Conservation (phyloP, 345 rosid species). For the Cardamine resedifolia region DNA sequence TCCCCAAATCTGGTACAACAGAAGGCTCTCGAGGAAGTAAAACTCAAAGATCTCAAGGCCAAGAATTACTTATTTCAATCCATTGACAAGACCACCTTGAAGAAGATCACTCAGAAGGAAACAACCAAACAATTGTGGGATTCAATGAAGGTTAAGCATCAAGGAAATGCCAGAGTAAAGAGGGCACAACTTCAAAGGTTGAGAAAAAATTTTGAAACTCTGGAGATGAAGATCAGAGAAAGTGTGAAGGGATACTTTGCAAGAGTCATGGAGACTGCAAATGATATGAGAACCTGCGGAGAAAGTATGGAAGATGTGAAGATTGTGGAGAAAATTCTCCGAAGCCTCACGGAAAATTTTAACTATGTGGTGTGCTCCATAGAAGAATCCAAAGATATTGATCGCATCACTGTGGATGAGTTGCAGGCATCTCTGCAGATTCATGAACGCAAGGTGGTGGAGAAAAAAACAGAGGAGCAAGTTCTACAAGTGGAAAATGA, state of each 20-base stretch:
- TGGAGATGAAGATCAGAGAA: background rate
- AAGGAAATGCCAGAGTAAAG: background rate
- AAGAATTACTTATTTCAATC: background rate
- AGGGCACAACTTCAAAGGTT: no score
- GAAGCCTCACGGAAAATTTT: background rate
- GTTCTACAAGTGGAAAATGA: background rate
- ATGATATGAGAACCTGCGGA: background rate
- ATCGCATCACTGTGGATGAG: background rate
- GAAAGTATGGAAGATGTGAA: background rate
- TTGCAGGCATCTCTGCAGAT: background rate
- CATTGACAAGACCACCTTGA: background rate
- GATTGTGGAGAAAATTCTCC: background rate
- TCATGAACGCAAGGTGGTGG: background rate
- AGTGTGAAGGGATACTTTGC: fast-evolving
- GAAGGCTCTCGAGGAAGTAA: background rate
- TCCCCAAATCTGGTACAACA: background rate
- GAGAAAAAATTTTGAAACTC: background rate
- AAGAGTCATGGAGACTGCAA: background rate
- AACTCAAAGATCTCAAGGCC: background rate
- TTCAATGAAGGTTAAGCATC: background rate
- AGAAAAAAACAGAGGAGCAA: background rate
- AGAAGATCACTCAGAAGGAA: background rate
- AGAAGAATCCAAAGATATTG: background rate
- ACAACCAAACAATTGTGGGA: background rate
- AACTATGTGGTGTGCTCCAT: background rate